phyloP scores from a whole-genome alignment of 1,284 basidiomycete species.

The Xerocomus tenax region DNA sequence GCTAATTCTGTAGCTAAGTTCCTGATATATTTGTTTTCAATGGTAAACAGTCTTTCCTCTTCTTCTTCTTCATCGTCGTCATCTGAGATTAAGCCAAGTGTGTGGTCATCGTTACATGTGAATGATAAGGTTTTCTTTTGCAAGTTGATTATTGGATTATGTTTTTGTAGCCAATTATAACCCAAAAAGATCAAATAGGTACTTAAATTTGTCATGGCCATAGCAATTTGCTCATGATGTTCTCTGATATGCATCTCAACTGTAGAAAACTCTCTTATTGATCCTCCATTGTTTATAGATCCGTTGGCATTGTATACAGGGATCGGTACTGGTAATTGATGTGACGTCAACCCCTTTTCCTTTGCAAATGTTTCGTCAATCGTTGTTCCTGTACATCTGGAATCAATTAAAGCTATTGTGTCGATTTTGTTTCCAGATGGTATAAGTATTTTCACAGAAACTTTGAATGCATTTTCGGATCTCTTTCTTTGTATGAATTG shows the following conservation, averaged over 20 bases:
- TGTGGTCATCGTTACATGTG: background rate
- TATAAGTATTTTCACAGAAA: too few species aligned
- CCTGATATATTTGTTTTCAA: too few species aligned
- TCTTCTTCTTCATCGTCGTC: too few species aligned
- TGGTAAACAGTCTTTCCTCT: too few species aligned
- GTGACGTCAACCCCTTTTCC: background rate
- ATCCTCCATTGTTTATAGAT: background rate
- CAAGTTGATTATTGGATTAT: conserved; percentile 23
- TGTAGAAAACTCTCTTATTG: background rate
- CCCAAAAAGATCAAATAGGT: background rate
- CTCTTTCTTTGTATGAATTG: background rate
- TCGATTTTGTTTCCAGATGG: too few species aligned
- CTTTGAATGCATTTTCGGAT: background rate
- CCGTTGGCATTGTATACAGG: background rate
- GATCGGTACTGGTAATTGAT: background rate
- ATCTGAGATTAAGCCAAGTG: too few species aligned
- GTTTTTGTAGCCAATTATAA: conserved; percentile 19
- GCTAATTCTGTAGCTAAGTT: too few species aligned
- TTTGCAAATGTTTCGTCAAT: background rate
- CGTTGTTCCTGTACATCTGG: background rate
- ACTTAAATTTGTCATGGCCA: background rate
- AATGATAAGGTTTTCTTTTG: background rate
- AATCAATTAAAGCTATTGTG: background rate
- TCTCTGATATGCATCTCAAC: background rate
- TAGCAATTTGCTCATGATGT: background rate